Evolutionary conservation across 352 stramenopile genomes (phyloP).

Genomic region (Plasmopara muralis): DNA sequence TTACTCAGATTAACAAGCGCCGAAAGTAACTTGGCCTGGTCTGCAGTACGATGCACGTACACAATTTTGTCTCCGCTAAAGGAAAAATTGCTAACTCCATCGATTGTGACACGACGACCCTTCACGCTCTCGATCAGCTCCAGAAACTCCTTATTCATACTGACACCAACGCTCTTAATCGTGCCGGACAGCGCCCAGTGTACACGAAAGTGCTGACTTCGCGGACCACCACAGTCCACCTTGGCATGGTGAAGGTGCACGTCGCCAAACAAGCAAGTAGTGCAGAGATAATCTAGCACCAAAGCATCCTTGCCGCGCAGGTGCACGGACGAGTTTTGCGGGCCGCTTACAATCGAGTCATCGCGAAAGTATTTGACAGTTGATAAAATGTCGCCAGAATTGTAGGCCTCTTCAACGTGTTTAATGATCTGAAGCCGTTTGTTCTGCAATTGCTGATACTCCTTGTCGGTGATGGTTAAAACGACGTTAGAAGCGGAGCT

Average conservation of each 20-base stretch:
- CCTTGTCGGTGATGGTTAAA: conserved; percentile 71
- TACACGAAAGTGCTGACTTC: conserved; percentile 81
- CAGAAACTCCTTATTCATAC: conserved; percentile 86
- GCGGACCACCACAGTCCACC: conserved; percentile 72
- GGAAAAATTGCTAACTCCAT: conserved; percentile 84
- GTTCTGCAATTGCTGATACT: conserved; percentile 71
- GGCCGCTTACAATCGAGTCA: conserved; percentile 81
- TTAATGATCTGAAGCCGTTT: conserved; percentile 79
- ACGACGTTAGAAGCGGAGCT: conserved; percentile 32
- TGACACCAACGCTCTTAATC: conserved; percentile 69
- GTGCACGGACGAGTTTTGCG: conserved; percentile 82
- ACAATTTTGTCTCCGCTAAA: conserved; percentile 86
- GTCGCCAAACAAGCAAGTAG: conserved; percentile 75
- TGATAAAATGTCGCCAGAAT: conserved; percentile 66
- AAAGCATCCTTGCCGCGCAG: conserved; percentile 74
- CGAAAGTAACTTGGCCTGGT: conserved; percentile 85
- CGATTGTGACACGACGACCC: conserved; percentile 68
- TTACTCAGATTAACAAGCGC: conserved; percentile 73
- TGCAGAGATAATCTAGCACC: conserved; percentile 84
- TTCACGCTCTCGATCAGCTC: conserved; percentile 82
- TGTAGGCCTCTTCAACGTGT: conserved; percentile 73
- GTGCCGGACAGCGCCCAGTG: conserved; percentile 76
- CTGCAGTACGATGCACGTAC: conserved; percentile 82
- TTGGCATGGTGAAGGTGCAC: conserved; percentile 73
- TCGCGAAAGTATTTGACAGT: conserved; percentile 80